Conservation (phyloP, 192 early-diverging fungal species). For the Podila epigama region DNA sequence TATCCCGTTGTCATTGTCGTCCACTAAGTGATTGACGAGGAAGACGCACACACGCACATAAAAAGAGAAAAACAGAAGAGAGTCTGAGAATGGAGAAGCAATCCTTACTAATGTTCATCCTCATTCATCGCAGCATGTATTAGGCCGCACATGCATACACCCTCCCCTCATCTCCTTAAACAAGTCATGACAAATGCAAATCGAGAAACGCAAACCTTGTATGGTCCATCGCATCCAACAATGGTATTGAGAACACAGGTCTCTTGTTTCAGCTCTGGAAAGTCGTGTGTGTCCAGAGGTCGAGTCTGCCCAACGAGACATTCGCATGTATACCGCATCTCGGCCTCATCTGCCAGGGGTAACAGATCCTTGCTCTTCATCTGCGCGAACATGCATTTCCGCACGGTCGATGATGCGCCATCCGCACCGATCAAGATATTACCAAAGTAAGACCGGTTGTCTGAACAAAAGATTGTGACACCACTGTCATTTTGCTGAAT, state of each 20-base stretch:
- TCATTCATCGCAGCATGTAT: too few species aligned
- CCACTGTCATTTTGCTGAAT: not conserved
- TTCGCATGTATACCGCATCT: not conserved
- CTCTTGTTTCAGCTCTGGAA: not conserved
- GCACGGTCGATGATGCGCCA: not conserved
- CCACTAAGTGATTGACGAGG: not conserved
- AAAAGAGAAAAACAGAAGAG: too few species aligned
- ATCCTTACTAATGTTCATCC: too few species aligned
- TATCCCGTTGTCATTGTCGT: not conserved
- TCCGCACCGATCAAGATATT: constrained; percentile 8
- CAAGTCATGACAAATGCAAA: too few species aligned
- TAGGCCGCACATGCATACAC: too few species aligned
- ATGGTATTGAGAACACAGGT: not conserved
- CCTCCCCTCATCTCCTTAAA: too few species aligned
- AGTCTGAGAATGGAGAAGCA: too few species aligned
- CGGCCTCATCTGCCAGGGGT: not conserved
- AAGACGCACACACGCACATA: too few species aligned
- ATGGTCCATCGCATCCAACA: not conserved
- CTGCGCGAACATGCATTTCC: not conserved
- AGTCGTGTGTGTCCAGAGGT: not conserved
- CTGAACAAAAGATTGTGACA: not conserved
- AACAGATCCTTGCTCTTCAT: not conserved
- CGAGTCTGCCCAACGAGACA: not conserved
- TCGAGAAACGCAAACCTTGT: too few species aligned
- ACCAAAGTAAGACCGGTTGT: not conserved